phyloP scores from a whole-genome alignment of 306 rosid species.

The Prunus campanulata region DNA sequence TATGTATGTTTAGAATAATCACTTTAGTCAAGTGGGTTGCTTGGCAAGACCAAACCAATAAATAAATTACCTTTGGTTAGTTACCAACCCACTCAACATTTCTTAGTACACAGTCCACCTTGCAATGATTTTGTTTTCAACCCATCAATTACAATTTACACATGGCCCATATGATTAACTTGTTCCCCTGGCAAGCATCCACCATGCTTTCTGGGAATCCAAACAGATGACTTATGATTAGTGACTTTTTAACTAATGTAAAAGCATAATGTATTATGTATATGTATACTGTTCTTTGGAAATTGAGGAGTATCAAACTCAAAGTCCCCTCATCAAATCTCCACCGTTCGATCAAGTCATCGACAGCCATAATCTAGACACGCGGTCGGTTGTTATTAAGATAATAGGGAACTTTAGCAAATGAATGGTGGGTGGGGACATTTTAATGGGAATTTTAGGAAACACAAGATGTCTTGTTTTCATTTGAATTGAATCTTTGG shows the following conservation, averaged over 20 bases:
- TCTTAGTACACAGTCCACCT: not conserved
- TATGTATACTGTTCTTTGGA: not conserved
- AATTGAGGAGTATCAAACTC: not conserved
- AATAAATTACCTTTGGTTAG: not conserved
- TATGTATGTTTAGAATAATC: too few relatives aligned
- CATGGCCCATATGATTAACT: constrained; percentile 16
- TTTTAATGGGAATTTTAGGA: constrained; percentile 9
- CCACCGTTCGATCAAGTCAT: not conserved
- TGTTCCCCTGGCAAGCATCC: constrained; percentile 25
- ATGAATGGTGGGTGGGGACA: too few relatives aligned
- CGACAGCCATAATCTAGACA: not conserved
- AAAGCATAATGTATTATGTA: not conserved
- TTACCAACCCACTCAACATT: not conserved
- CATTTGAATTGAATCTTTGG: not conserved
- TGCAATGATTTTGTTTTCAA: constrained; percentile 21
- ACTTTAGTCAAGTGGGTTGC: too few relatives aligned
- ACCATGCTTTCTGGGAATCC: constrained; percentile 31
- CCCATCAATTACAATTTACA: not conserved
- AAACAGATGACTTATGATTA: constrained; percentile 4
- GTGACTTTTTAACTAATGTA: constrained; percentile 19
- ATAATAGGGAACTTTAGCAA: not conserved
- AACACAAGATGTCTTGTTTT: not conserved
- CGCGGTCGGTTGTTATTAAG: not conserved
- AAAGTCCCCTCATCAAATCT: not conserved
- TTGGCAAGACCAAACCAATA: too few relatives aligned